These are phyloP conservation scores for Chaetomium fimeti DNA, from an alignment of 495 filamentous ascomycete genomes.

Conservation along the genomic window DNA sequence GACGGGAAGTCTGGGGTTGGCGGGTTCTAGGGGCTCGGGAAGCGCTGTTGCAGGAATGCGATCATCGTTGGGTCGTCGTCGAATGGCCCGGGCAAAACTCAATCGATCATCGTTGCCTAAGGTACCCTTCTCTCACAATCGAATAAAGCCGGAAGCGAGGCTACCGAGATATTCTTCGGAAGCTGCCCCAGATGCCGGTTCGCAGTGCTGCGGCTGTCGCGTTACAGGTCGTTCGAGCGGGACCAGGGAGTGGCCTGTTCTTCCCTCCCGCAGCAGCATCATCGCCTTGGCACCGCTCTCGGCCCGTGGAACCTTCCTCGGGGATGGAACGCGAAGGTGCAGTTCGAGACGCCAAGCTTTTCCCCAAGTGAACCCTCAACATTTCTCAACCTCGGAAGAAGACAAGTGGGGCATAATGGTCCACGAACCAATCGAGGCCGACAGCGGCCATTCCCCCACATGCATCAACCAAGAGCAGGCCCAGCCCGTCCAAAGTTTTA, in stretches of 20 bases:
- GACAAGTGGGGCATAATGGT: not conserved
- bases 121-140: not conserved
- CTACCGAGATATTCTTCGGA: not conserved
- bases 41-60: not conserved
- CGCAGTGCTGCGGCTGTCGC: conserved; percentile 4
- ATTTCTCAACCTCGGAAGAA: conserved; percentile 21
- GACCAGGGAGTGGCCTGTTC: not conserved
- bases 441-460: not conserved
- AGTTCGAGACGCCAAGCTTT: conserved; percentile 2
- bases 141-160: not conserved
- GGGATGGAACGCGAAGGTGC: not conserved
- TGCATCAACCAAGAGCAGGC: not conserved
- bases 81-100: not conserved
- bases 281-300: not conserved
- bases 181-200: no score
- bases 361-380: conserved; percentile 20
- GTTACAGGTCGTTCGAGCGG: not conserved
- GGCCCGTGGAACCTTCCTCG: no score
- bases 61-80: conserved; percentile 1
- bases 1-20: no score
- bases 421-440: not conserved
- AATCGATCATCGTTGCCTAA: not conserved
- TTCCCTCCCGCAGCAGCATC: not conserved
- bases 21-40: not conserved
- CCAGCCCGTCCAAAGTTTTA: conserved; percentile 10